Evolutionary conservation across 805 yeast species (phyloP), one percentile per base, ranked within the genome.

Genomic region (Ogataea paradorogensis): DNA sequence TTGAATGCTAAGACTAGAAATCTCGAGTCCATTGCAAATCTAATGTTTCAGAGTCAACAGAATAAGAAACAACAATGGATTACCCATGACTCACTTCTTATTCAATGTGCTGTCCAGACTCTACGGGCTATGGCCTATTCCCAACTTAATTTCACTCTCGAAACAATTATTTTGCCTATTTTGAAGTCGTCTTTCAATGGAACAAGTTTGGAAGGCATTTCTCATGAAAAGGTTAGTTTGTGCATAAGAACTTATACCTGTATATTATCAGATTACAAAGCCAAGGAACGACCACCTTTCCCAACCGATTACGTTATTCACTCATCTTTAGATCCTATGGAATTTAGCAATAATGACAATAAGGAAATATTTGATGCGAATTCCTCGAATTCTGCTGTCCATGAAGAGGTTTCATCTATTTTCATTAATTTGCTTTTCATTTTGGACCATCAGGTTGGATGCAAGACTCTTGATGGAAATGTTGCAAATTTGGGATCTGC

Each of bases 1-100:
- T 65, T 91, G 51, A 93, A 91, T 57, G 82, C 85, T 43, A 89
- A 95, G 0, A 80, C 90, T 3, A 82, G 89, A 53, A 82, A 82
- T 40, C 69, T 93, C 35, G 95, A 84, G 42, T 55, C 64, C 2
- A 63, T 93, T 24, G 78, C 82, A 42, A 73, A 74, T 4, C 59
- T 85, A 29, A 66, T 90, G 16, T 66, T 70, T 40, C 72, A 73
- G 35, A 74, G 69, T 39, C 52, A 58, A 9, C 58, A 51, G 18
- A 65, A 66, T 27, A 75, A 74, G 43, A 86, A 84, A 49, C 85
- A 82, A 48, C 78, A 79, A 27, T 91, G 97, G 97, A 62, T 84
- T 2, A 71, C 78, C 0, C 68, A 81, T 4, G 93, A 87, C 48
- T 60, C 75, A 2, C 65, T 70, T 8, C 61, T 88, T 13, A 70